Evolutionary conservation across 2,329 filamentous ascomycete species (phyloP).

Genomic region (Cercospora zeae-maydis): DNA sequence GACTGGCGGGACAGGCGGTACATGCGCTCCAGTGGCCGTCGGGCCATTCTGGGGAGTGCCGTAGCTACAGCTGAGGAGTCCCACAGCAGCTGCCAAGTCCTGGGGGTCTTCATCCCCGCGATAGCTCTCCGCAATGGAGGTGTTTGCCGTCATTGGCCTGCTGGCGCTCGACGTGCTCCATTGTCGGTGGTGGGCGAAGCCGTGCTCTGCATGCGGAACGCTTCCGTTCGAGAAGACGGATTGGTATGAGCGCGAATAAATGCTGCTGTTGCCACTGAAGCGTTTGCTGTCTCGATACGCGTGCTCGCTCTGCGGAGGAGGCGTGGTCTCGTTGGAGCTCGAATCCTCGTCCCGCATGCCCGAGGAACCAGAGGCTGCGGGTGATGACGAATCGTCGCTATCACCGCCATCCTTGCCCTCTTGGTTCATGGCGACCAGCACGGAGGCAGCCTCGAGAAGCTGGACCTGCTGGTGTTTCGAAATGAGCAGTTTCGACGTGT

Average conservation of each 20-base stretch:
- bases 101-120: slow-evolving; percentile 76
- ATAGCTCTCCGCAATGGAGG: slow-evolving; percentile 60
- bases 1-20: slow-evolving; percentile 82
- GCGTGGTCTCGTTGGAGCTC: slow-evolving; percentile 89
- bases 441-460: slow-evolving; percentile 92
- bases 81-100: slow-evolving; percentile 84
- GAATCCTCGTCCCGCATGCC: slow-evolving; percentile 68
- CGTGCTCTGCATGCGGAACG: slow-evolving; percentile 53
- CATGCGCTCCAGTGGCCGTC: slow-evolving; percentile 62
- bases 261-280: slow-evolving; percentile 48
- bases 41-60: slow-evolving; percentile 69
- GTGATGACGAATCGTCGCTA: slow-evolving; percentile 82
- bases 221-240: slow-evolving; percentile 58
- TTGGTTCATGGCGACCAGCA: slow-evolving; percentile 83
- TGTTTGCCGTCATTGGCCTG: slow-evolving; percentile 69
- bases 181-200: slow-evolving; percentile 62
- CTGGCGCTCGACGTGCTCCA: slow-evolving; percentile 66
- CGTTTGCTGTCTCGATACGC: slow-evolving; percentile 46
- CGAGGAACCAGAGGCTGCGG: slow-evolving; percentile 74
- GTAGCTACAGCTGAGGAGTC: slow-evolving; percentile 87
- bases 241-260: slow-evolving; percentile 73
- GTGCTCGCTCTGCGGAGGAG: slow-evolving; percentile 72
- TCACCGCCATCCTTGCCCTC: slow-evolving; percentile 59
- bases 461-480: slow-evolving; percentile 99
- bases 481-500: slow-evolving; percentile 94